Evolutionary conservation across 495 filamentous ascomycete species (phyloP).

Genomic region (Talaromyces thailandensis): DNA sequence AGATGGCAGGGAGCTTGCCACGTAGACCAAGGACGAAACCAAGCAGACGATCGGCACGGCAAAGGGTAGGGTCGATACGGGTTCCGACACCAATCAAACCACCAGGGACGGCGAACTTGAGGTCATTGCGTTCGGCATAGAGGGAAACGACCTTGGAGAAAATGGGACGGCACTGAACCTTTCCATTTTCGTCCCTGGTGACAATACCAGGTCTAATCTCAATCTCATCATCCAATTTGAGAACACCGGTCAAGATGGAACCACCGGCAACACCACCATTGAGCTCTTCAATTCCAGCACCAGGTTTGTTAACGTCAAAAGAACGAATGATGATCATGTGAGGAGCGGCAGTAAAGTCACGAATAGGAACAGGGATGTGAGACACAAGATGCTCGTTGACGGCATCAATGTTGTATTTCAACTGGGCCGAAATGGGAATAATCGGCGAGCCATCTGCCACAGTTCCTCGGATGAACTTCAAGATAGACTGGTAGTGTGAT

Average conservation of each 20-base stretch:
- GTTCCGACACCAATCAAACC: slow-evolving; percentile 97
- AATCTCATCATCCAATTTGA: slow-evolving; percentile 95
- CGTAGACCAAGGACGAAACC: slow-evolving; percentile 95
- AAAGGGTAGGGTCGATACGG: slow-evolving; percentile 91
- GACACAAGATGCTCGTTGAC: slow-evolving; percentile 90
- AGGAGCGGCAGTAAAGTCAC: slow-evolving; percentile 82
- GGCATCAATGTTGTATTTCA: slow-evolving; percentile 99
- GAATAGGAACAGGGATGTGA: slow-evolving; percentile 80
- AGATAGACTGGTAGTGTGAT: slow-evolving; percentile 88
- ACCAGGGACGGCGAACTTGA: slow-evolving; percentile 95
- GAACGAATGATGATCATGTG: slow-evolving; percentile 99
- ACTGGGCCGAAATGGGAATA: slow-evolving; percentile 94
- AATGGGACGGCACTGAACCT: slow-evolving; percentile 92
- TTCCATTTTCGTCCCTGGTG: slow-evolving; percentile 83
- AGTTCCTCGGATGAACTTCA: slow-evolving; percentile 96
- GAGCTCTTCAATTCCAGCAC: slow-evolving; percentile 97
- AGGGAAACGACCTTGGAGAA: slow-evolving; percentile 89
- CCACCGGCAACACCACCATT: slow-evolving; percentile 99
- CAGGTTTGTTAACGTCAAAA: slow-evolving; percentile 99
- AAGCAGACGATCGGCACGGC: slow-evolving; percentile 95
- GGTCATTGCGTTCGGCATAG: slow-evolving; percentile 94
- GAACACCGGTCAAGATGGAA: slow-evolving; percentile 86
- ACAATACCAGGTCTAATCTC: slow-evolving; percentile 97
- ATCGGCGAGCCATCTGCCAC: slow-evolving; percentile 93
- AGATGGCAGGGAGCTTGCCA: slow-evolving; percentile 85